Conservation (phyloP, 2,329 filamentous ascomycete species). For the Ceratocystiopsis brevicomis region DNA sequence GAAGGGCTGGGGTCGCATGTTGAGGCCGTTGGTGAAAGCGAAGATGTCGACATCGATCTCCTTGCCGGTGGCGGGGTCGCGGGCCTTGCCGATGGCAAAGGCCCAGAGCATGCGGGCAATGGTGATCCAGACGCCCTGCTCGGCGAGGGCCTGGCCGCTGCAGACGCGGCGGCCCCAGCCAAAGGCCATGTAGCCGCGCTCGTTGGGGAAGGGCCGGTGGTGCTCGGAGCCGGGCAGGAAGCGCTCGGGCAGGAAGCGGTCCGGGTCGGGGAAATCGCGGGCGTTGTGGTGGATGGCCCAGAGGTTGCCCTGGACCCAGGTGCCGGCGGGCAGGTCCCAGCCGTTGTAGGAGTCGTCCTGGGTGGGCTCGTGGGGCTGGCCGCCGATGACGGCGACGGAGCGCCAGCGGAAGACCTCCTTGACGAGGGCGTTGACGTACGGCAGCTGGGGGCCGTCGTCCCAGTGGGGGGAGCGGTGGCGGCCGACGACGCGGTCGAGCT, state of each 20-base stretch:
- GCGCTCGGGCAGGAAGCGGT: conserved; percentile 24
- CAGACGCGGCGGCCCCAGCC: conserved; percentile 37
- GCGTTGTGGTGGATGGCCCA: conserved; percentile 30
- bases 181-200: conserved; percentile 34
- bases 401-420: conserved; percentile 39
- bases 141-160: conserved; percentile 34
- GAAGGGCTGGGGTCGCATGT: conserved; percentile 38
- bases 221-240: conserved; percentile 20
- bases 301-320: conserved; percentile 30
- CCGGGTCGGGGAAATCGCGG: conserved; percentile 26
- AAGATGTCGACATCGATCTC: conserved; percentile 37
- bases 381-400: conserved; percentile 30
- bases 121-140: conserved; percentile 40
- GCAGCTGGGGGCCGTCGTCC: conserved; percentile 27
- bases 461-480: conserved; percentile 24
- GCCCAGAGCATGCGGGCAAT: conserved; percentile 38
- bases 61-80: conserved; percentile 16
- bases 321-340: conserved; percentile 28
- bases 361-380: conserved; percentile 29
- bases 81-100: conserved; percentile 28
- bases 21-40: conserved; percentile 32
- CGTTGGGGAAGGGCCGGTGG: conserved; percentile 26
- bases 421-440: conserved; percentile 33
- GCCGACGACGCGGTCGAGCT: conserved; percentile 33
- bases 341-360: conserved; percentile 28